phyloP scores from a whole-genome alignment of 352 stramenopile species.

The Pythium aphanidermatum region DNA sequence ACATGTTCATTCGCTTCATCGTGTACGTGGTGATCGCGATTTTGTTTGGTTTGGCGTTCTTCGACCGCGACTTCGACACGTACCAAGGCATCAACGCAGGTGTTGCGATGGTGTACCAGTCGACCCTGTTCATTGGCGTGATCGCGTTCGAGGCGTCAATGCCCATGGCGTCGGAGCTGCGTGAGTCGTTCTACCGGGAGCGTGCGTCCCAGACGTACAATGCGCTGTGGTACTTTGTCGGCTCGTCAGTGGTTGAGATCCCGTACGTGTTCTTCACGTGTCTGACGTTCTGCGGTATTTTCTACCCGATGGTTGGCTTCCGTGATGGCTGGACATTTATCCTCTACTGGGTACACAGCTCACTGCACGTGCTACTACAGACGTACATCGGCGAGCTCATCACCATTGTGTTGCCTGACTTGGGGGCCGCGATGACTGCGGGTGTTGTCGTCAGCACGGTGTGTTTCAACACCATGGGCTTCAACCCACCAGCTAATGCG shows the following conservation, averaged over 20 bases:
- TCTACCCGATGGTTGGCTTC: constrained; percentile 17
- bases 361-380: constrained; percentile 12
- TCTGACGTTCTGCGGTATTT: neutral
- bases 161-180: constrained; percentile 64
- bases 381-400: constrained; percentile 19
- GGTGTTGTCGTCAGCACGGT: constrained; percentile 37
- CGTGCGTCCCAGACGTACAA: too few relatives aligned
- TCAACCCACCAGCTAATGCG: constrained; percentile 41
- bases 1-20: constrained; percentile 38
- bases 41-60: constrained; percentile 48
- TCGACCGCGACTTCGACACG: constrained; percentile 31
- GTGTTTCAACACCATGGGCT: constrained; percentile 65
- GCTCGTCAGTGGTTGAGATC: too few relatives aligned
- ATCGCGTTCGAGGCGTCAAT: constrained; percentile 58
- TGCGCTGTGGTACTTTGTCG: too few relatives aligned
- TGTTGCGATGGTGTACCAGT: constrained; percentile 79
- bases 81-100: constrained; percentile 37
- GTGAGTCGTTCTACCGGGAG: constrained; percentile 86
- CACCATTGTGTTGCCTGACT: constrained; percentile 6
- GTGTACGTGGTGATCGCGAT: constrained; percentile 49
- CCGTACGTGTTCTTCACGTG: neutral
- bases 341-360: constrained; percentile 16
- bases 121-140: constrained; percentile 76
- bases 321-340: constrained; percentile 2
- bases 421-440: constrained; percentile 16